phyloP scores from a whole-genome alignment of 2,329 filamentous ascomycete genomes.

The Samsoniella hepiali region DNA sequence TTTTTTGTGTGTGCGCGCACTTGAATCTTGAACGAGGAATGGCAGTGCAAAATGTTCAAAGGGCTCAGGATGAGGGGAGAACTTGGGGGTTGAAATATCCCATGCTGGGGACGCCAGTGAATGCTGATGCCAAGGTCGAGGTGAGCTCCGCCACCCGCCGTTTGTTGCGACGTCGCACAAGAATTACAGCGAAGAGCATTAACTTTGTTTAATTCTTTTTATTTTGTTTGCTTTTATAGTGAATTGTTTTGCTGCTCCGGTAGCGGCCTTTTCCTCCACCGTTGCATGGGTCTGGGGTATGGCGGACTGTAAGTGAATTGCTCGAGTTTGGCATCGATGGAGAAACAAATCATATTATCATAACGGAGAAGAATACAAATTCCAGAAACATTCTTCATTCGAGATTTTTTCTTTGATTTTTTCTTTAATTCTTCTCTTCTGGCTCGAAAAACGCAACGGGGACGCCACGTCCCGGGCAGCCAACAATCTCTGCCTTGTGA shows the following conservation, averaged over 20 bases:
- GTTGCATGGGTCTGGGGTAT: background rate
- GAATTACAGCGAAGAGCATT: too few species aligned
- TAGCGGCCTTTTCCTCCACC: background rate
- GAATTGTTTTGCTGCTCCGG: too few species aligned
- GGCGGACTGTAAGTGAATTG: too few species aligned
- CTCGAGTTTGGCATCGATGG: background rate
- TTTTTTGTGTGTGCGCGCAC: background rate
- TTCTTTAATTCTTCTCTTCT: background rate
- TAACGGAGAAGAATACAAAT: background rate
- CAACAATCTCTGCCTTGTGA: constrained; percentile 44
- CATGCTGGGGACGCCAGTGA: background rate
- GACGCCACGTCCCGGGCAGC: constrained; percentile 41
- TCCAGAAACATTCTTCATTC: background rate
- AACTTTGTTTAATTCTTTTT: too few species aligned
- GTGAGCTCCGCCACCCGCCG: background rate
- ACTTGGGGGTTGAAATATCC: background rate
- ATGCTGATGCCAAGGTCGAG: background rate
- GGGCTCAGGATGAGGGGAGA: background rate
- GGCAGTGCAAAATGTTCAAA: background rate
- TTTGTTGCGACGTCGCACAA: background rate
- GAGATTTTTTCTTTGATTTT: background rate
- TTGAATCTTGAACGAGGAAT: background rate
- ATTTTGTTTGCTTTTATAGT: too few species aligned
- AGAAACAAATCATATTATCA: background rate
- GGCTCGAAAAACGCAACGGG: constrained; percentile 38